These are phyloP conservation scores for Pythium aphanidermatum DNA, from an alignment of 352 stramenopile genomes.

Conservation along the genomic window DNA sequence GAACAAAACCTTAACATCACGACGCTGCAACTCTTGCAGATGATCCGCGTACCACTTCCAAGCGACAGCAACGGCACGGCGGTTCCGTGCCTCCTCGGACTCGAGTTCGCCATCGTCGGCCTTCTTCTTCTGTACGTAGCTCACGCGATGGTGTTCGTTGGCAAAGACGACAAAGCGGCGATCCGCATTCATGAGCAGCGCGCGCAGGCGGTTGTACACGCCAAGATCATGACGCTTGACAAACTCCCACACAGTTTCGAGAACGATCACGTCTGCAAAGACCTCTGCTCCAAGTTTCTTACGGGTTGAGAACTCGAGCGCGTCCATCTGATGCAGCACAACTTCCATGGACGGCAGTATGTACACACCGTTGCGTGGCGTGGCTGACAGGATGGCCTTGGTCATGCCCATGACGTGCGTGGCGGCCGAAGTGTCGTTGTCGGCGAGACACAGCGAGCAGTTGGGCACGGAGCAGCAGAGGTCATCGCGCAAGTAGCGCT, in stretches of 20 bases:
- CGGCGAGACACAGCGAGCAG: slow-evolving; percentile 53
- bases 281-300: slow-evolving; percentile 43
- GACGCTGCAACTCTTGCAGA: slow-evolving; percentile 42
- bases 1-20: slow-evolving; percentile 44
- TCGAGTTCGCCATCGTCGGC: slow-evolving; percentile 22
- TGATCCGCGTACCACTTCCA: slow-evolving; percentile 75
- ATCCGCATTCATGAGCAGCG: slow-evolving; percentile 78
- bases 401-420: slow-evolving; percentile 48
- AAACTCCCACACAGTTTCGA: slow-evolving; percentile 89
- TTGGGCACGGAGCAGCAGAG: slow-evolving; percentile 65
- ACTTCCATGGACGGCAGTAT: slow-evolving; percentile 89
- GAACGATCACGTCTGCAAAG: slow-evolving; percentile 83
- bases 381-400: slow-evolving; percentile 54
- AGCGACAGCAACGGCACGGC: slow-evolving; percentile 75
- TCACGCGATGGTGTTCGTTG: slow-evolving; percentile 89
- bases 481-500: slow-evolving; percentile 87
- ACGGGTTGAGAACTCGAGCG: slow-evolving; percentile 78
- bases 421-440: slow-evolving; percentile 45
- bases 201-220: slow-evolving; percentile 85
- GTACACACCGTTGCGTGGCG: slow-evolving; percentile 47
- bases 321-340: slow-evolving; percentile 87
- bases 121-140: slow-evolving; percentile 60
- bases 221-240: slow-evolving; percentile 85
- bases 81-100: slow-evolving; percentile 76
- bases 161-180: slow-evolving; percentile 90